Evolutionary conservation across 768 basidiomycete species (phyloP).

Genomic region (Suillus fuscotomentosus): DNA sequence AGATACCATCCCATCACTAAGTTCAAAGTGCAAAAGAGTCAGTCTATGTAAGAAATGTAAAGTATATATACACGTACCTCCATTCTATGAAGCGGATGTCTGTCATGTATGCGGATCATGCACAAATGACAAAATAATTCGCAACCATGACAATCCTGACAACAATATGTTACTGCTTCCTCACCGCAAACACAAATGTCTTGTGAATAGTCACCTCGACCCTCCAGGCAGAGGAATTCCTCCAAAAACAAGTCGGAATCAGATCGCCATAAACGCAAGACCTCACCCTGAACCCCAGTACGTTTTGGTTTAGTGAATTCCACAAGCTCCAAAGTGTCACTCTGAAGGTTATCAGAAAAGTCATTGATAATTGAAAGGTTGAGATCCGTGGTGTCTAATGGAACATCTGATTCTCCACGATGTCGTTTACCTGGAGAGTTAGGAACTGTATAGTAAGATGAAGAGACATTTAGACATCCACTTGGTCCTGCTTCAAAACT

Average conservation of each 20-base stretch:
- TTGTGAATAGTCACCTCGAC: not conserved
- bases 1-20: too few relatives aligned
- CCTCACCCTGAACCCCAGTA: not conserved
- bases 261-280: not conserved
- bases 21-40: too few relatives aligned
- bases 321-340: not conserved
- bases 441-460: too few relatives aligned
- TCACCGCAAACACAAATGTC: not conserved
- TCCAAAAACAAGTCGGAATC: not conserved
- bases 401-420: not conserved
- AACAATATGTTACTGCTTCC: too few relatives aligned
- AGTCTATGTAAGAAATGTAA: too few relatives aligned
- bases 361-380: not conserved
- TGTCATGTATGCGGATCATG: not conserved
- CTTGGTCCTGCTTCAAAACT: too few relatives aligned
- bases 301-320: too few relatives aligned
- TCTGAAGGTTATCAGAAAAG: not conserved
- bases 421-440: too few relatives aligned
- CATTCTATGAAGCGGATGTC: too few relatives aligned
- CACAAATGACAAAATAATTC: not conserved
- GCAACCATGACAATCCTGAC: not conserved
- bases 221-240: constrained; percentile 3
- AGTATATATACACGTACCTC: too few relatives aligned
- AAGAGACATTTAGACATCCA: too few relatives aligned
- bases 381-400: not conserved